phyloP scores from a whole-genome alignment of 305 asterid species.

The Solanum hybrid region DNA sequence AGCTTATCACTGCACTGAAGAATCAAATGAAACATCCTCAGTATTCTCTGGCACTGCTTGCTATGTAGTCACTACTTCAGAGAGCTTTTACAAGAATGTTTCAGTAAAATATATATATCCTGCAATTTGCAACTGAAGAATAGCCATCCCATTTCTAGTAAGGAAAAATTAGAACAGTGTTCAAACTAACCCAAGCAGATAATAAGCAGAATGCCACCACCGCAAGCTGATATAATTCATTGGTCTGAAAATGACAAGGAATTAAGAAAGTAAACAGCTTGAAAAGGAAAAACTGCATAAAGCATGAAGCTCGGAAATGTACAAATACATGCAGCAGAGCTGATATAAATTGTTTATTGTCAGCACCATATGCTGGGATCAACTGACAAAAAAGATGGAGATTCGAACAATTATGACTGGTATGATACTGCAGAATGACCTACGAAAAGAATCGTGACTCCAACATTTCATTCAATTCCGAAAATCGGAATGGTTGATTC shows the following conservation, averaged over 20 bases:
- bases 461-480: not conserved
- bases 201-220: conserved; percentile 95
- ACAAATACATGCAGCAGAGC: conserved; percentile 2
- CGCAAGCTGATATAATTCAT: conserved; percentile 92
- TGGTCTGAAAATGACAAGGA: conserved; percentile 49
- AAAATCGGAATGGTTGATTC: not conserved
- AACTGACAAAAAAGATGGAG: not conserved
- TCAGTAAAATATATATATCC: not conserved
- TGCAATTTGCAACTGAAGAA: not conserved
- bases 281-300: not conserved
- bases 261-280: conserved; percentile 3
- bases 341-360: not conserved
- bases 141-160: not conserved
- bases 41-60: not conserved
- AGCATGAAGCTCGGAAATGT: not conserved
- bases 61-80: not conserved
- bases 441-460: not conserved
- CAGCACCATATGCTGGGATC: conserved; percentile 5
- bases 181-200: conserved; percentile 85
- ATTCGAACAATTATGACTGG: not conserved
- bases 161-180: not conserved
- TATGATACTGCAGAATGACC: not conserved
- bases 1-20: conserved; percentile 96
- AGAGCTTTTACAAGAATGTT: not conserved
- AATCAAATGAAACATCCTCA: conserved; percentile 6